Conservation (phyloP, 1,139 yeast species). For the Kazachstania sp. region DNA sequence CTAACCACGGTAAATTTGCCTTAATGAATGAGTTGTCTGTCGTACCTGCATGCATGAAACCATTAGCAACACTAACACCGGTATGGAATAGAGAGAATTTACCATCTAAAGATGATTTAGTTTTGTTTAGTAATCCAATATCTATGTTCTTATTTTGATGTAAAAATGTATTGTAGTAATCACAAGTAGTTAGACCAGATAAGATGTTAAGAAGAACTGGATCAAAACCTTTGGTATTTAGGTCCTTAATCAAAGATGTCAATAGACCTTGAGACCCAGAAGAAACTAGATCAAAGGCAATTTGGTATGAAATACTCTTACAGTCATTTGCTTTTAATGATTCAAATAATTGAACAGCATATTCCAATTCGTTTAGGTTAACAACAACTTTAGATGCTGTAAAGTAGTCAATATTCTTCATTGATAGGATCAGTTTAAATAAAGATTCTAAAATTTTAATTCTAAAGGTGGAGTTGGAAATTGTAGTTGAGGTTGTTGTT, state of each 20-base stretch:
- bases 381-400: constrained; percentile 80
- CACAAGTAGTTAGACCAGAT: constrained; percentile 92
- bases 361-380: constrained; percentile 66
- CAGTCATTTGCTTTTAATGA: constrained; percentile 38
- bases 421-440: constrained; percentile 49
- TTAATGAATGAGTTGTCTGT: constrained; percentile 91
- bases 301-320: constrained; percentile 65
- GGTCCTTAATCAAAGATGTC: constrained; percentile 45
- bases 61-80: constrained; percentile 91
- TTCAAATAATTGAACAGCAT: constrained; percentile 63
- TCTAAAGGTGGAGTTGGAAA: constrained; percentile 59
- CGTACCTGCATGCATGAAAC: constrained; percentile 94
- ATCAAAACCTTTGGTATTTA: constrained; percentile 39
- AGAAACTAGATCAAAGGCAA: constrained; percentile 88
- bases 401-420: constrained; percentile 67
- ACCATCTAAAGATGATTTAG: constrained; percentile 79
- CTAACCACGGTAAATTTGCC: constrained; percentile 89
- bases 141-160: constrained; percentile 85
- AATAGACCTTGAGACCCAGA: constrained; percentile 91
- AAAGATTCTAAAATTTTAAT: constrained; percentile 53
- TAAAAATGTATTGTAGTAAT: constrained; percentile 80
- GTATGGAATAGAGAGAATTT: constrained; percentile 91
- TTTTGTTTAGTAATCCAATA: constrained; percentile 66
- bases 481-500: constrained; percentile 61
- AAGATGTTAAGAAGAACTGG: constrained; percentile 58